Evolutionary conservation across 495 filamentous ascomycete species (phyloP), one percentile per base, ranked within the genome.

Genomic region (Tuber brumale): DNA sequence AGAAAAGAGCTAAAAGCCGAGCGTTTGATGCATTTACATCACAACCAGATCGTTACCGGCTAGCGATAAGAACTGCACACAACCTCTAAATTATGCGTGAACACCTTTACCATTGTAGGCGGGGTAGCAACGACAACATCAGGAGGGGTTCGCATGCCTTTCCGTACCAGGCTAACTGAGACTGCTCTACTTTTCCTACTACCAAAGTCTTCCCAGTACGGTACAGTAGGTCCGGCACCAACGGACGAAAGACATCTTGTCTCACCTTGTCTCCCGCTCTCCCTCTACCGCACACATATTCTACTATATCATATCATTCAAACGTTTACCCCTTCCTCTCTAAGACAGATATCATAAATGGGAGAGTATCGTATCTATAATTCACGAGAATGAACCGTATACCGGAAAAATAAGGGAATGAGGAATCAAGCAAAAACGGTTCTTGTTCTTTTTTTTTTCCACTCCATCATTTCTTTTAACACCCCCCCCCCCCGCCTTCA

Each of bases 71-170:
- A 77, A 76, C 77, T 73, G 74, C 73, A 76, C 70, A 69, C 77
- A 80, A 80, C 78, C 77, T 76, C 75, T 75, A 79, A 80, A 80
- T 75, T 76, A 80, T 77, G 76, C 78, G 78, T 71, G 78, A 71
- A 35, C 27, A 66, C 57, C 57, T 61, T 61, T 61, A 61, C 51
- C 10, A 66, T 4, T 66, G n/a, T 35, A 66, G 57, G 57, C 57
- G 57, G 57, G 57, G 57, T 66, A 66, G 4, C n/a, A 35, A 66
- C 51, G 10, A 51, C 51, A 35, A 66, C 57, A 35, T 19, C 27
- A 66, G 57, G 57, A 66, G 57, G 57, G 57, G 57, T 35, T 66
- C 27, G 57, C 57, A 66, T 66, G 27, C 27, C 57, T 35, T 66
- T 66, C 27, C 57, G 57, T 35, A 31, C 57, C 57, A 66, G n/a